phyloP scores from a whole-genome alignment of 192 early-diverging fungal genomes.

The Backusella sp. region DNA sequence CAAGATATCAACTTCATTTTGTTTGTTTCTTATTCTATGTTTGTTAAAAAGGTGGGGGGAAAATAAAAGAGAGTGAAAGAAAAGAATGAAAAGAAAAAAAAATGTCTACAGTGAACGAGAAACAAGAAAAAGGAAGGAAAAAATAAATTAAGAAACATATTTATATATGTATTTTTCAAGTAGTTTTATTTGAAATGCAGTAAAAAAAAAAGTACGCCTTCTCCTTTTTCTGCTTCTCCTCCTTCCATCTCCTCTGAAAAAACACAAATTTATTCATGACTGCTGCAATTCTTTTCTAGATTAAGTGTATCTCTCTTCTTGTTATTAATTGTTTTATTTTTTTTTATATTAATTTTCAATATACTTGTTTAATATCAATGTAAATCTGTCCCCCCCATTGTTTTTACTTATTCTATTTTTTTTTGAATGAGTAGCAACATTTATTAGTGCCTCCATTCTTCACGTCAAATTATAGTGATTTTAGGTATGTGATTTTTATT shows the following conservation, averaged over 20 bases:
- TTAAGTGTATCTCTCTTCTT: neutral
- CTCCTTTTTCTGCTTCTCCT: neutral
- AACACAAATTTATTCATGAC: no score
- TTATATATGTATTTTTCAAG: neutral
- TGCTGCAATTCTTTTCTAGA: no score
- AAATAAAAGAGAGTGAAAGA: neutral
- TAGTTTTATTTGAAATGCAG: neutral
- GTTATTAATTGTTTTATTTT: neutral
- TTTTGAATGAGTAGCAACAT: no score
- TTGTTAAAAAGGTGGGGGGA: neutral
- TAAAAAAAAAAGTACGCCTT: neutral
- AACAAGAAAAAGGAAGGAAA: neutral
- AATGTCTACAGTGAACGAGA: neutral
- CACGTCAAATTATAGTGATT: no score
- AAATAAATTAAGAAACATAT: constrained; percentile 3
- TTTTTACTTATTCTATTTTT: no score
- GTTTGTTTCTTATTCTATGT: neutral
- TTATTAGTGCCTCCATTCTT: no score
- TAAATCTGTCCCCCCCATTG: no score
- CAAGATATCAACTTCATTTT: neutral
- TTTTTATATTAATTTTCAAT: neutral
- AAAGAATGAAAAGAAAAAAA: neutral
- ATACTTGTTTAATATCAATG: neutral
- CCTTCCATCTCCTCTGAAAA: neutral
- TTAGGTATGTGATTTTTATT: neutral